Base-by-base conservation (phyloP, 2,329 filamentous ascomycete genomes). In the Scopulariopsis brevicaulis region DNA sequence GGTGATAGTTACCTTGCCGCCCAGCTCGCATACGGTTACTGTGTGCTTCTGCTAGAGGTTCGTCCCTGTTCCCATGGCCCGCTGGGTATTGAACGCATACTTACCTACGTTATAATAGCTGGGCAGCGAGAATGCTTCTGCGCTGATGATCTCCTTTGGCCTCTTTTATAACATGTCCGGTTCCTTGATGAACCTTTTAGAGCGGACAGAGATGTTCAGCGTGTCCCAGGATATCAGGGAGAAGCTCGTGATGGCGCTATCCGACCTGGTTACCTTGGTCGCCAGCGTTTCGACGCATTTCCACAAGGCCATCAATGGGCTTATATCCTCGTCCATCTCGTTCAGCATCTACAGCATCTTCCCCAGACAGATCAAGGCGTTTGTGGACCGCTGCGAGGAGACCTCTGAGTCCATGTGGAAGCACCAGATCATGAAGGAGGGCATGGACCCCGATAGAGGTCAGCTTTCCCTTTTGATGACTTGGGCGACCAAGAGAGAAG, bases 381-480 rank as follows among this genome's bases (percentile, higher is more conserved):
- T 64, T 50, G 37, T 55, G 3, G 62, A 62, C 18, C 59, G 64
- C 0, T 64, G 63, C 50, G 60, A 64, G 32, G 61, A 60, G 54
- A 62, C 60, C 3, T 58, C 60, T 35, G 60, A 63, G 53, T 52
- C 59, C n/a, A 64, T 65, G 59, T 65, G 64, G 64, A 51, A 64
- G 28, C 68, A 73, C 46, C 70, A 72, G 64, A 63, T 73, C 3
- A 34, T 64, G 24, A 64, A 64, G 34, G 69, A 71, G 28, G 65
- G 65, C 24, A 56, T 69, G 20, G 66, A 70, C 51, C 64, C 64
- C 18, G 64, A 65, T 14, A 64, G 61, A 62, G 66, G 70, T 70
- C 62, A 53, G 51, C 46, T 14, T 50, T 5, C 35, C 14, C n/a
- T 1, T 34, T 7, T 22, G 34, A 14, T 11, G 34, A 7, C 3